These are phyloP conservation scores for Coccomyxa subellipsoidea DNA, from an alignment of 163 green algal species.

Conservation along the genomic window DNA sequence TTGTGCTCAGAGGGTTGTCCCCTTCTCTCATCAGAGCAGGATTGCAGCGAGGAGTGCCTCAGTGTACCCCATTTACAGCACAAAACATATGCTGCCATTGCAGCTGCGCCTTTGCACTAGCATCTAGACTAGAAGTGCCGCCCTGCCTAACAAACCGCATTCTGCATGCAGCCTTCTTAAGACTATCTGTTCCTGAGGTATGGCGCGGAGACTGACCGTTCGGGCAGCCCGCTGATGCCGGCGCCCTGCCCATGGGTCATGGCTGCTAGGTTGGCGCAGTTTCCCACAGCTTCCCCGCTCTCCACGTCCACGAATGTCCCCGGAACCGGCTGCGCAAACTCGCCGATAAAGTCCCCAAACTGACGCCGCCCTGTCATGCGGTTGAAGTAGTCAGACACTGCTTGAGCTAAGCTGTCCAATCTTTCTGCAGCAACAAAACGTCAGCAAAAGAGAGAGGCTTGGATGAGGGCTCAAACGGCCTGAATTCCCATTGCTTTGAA, in stretches of 20 bases:
- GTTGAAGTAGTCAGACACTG: too few relatives aligned
- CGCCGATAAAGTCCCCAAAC: constrained; percentile 71
- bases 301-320: constrained; percentile 56
- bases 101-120: too few relatives aligned
- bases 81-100: too few relatives aligned
- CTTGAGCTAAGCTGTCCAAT: background rate
- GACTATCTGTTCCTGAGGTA: background rate
- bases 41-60: too few relatives aligned
- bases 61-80: too few relatives aligned
- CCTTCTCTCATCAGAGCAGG: too few relatives aligned
- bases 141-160: too few relatives aligned
- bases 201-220: background rate
- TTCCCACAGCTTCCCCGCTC: constrained; percentile 37
- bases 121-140: too few relatives aligned
- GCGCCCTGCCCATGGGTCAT: constrained; percentile 76
- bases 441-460: background rate
- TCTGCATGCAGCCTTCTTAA: constrained; percentile 6
- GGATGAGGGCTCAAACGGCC: background rate
- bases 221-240: constrained; percentile 42
- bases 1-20: too few relatives aligned
- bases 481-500: too few relatives aligned
- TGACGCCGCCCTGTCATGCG: constrained; percentile 43
- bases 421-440: background rate
- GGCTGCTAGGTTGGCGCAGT: constrained; percentile 55
- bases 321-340: constrained; percentile 55